phyloP scores from a whole-genome alignment of 306 rosid genomes.

The Comarum palustre region DNA sequence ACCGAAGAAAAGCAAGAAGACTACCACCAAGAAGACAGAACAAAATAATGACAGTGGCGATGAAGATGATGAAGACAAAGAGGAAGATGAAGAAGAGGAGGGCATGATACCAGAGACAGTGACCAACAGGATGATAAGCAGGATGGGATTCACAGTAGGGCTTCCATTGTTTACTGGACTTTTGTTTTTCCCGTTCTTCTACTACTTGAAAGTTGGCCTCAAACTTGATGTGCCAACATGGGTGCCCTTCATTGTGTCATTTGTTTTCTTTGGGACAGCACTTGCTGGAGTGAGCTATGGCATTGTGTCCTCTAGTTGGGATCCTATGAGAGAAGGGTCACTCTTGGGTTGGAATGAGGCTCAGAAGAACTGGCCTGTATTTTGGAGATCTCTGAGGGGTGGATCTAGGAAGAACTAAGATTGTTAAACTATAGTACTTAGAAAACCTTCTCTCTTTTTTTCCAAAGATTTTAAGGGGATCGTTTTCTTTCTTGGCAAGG shows the following conservation, averaged over 20 bases:
- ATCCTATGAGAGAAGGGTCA: conserved; percentile 66
- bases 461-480: background rate
- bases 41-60: conserved; percentile 17
- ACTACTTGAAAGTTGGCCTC: conserved; percentile 72
- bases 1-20: conserved; percentile 47
- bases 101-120: conserved; percentile 86
- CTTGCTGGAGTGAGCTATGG: conserved; percentile 92
- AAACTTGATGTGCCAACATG: conserved; percentile 84
- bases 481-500: background rate
- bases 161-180: conserved; percentile 64
- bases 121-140: conserved; percentile 82
- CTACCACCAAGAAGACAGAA: conserved; percentile 14
- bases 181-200: conserved; percentile 78
- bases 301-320: conserved; percentile 93
- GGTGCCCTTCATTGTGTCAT: conserved; percentile 89
- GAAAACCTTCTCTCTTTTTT: conserved; percentile 6
- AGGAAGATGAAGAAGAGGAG: conserved; percentile 38
- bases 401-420: conserved; percentile 42
- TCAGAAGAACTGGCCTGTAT: conserved; percentile 69
- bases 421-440: background rate
- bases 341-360: conserved; percentile 72
- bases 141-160: conserved; percentile 80
- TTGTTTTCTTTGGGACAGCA: conserved; percentile 85
- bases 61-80: conserved; percentile 18
- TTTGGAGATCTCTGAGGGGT: conserved; percentile 56